A percentile compares a stretch with the other conserved stretches of the same genome.
phyloP scores from a whole-genome alignment of 768 basidiomycete genomes.

The Myochromella boudieri region DNA sequence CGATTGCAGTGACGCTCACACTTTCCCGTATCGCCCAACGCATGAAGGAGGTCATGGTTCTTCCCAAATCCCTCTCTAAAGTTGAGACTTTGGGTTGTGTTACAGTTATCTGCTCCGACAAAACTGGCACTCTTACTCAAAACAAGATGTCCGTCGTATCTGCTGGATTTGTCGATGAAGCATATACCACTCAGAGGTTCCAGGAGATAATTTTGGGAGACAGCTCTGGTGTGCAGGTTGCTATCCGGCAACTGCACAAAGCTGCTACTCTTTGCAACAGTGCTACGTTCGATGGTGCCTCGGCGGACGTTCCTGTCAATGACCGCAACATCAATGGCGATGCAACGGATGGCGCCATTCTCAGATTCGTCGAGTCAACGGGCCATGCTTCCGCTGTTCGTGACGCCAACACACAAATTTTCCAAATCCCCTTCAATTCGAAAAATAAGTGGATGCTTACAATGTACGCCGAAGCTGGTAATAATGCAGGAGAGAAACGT shows the following conservation, averaged over 20 bases:
- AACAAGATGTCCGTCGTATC: too few relatives aligned
- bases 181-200: too few relatives aligned
- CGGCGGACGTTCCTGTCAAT: conserved; percentile 21
- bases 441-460: conserved; percentile 62
- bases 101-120: conserved; percentile 51
- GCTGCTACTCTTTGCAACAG: conserved; percentile 54
- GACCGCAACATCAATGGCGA: conserved; percentile 42
- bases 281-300: conserved; percentile 44
- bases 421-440: conserved; percentile 46
- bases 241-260: conserved; percentile 34
- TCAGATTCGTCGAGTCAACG: conserved; percentile 42
- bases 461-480: conserved; percentile 24
- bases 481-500: conserved; percentile 5
- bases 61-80: conserved; percentile 51
- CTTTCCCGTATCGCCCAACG: conserved; percentile 26
- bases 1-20: conserved; percentile 54
- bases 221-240: too few relatives aligned
- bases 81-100: conserved; percentile 68
- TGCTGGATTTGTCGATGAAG: too few relatives aligned
- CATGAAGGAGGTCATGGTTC: conserved; percentile 13
- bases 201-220: too few relatives aligned
- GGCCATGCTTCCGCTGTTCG: conserved; percentile 20
- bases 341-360: conserved; percentile 52
- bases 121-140: conserved; percentile 61
- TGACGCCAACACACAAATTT: conserved; percentile 22